Base-by-base conservation (phyloP, 371 early-diverging fungal species). In the Mucor plumbeus region DNA sequence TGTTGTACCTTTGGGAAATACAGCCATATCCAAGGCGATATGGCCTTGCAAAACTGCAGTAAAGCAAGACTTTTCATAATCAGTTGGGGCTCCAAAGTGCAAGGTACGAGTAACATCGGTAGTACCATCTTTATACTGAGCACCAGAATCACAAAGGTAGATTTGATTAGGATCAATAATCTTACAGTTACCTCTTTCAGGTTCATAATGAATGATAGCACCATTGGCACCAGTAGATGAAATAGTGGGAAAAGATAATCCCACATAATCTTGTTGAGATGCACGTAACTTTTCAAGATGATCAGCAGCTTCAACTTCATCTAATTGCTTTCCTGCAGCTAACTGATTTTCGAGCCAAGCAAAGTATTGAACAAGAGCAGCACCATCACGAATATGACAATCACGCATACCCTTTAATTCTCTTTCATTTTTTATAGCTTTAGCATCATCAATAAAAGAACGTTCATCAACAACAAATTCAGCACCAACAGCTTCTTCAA, bases 31-130 rank as follows among this genome's bases (percentile, higher is more conserved):
- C 17, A 99, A 81, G 10, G 92, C 92, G 73, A 99, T 94, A 69
- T 99, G 98, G 1, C 98, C 98, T 80, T 99, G 96, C 14, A 99
- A 86, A 38, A 99, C 99, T 15, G 95, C 89, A 6, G 99, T 99
- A 77, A 92, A 99, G 69, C 92, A 88, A 31, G 91, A 88, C 78
- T 90, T 94, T 78, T 99, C 91, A 73, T 90, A 91, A 0, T 75
- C 87, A 0, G 90, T 90, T 8, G 99, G 98, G n/a, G 86, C 82
- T 35, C 95, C 95, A 83, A 99, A 97, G 72, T 95, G 95, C 36
- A 91, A 76, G 3, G 99, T 99, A 62, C 99, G 91, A 7, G 99
- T 99, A 15, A 95, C 92, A 77, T 99, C 99, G 5, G 99, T 99
- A 10, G 99, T 99, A 34, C 99, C 99, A 70, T 98, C 95, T 43